These are phyloP conservation scores for Pseudocercospora macadamiae DNA, from an alignment of 2,329 filamentous ascomycete genomes.

Conservation along the genomic window DNA sequence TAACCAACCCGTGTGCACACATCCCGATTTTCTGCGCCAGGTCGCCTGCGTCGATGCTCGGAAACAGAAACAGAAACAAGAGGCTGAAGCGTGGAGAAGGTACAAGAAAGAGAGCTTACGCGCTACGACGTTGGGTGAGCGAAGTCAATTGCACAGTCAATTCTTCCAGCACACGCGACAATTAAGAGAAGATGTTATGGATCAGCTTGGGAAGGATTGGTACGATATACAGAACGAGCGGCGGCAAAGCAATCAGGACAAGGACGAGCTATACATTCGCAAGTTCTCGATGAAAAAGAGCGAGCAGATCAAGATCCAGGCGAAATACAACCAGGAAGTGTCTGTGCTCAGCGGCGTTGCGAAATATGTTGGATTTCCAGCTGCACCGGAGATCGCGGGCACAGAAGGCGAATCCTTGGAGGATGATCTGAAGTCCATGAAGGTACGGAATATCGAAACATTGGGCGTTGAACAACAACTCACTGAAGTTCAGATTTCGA, in stretches of 20 bases:
- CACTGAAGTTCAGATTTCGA: slow-evolving; percentile 29
- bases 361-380: slow-evolving; percentile 94
- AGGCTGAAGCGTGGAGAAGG: slow-evolving; percentile 73
- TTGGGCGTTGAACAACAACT: slow-evolving; percentile 10
- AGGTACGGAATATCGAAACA: slow-evolving; percentile 61
- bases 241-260: slow-evolving; percentile 73
- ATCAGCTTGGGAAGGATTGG: slow-evolving; percentile 83
- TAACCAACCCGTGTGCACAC: slow-evolving; percentile 64
- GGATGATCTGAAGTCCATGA: slow-evolving; percentile 86
- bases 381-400: slow-evolving; percentile 80
- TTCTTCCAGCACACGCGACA: slow-evolving; percentile 87
- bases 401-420: slow-evolving; percentile 75
- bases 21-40: slow-evolving; percentile 90
- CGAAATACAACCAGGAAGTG: slow-evolving; percentile 93
- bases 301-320: slow-evolving; percentile 80
- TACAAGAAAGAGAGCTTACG: slow-evolving; percentile 75
- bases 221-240: slow-evolving; percentile 91
- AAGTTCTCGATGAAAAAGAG: slow-evolving; percentile 76
- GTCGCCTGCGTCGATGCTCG: slow-evolving; percentile 83
- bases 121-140: slow-evolving; percentile 75
- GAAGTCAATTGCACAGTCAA: slow-evolving; percentile 84
- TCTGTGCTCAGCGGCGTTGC: slow-evolving; percentile 87
- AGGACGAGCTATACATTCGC: slow-evolving; percentile 79
- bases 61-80: slow-evolving; percentile 75
- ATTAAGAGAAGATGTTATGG: slow-evolving; percentile 76